A percentile compares a stretch with the other conserved stretches of the same genome.
phyloP scores from a whole-genome alignment of 345 rosid species.

The Heritiera fomes region DNA sequence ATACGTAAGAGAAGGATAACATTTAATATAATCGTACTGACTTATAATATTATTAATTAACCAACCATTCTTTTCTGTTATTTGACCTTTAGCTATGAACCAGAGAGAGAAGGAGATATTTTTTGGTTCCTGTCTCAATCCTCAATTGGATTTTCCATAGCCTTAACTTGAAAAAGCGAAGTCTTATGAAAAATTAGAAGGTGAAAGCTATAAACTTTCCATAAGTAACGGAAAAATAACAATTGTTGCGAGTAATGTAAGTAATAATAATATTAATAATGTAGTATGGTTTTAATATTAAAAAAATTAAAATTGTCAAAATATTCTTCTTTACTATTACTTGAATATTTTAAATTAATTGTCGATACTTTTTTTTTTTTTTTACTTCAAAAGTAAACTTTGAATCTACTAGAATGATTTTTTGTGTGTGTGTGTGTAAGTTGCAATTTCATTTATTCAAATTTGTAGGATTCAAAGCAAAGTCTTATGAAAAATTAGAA shows the following conservation, averaged over 20 bases:
- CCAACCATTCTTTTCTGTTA: background rate
- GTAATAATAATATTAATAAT: too few relatives aligned
- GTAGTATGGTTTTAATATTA: too few relatives aligned
- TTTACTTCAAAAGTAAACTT: too few relatives aligned
- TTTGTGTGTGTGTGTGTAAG: too few relatives aligned
- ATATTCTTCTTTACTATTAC: too few relatives aligned
- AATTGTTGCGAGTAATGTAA: background rate
- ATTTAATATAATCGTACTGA: background rate
- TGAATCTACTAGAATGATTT: too few relatives aligned
- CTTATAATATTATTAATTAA: background rate
- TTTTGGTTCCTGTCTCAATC: background rate
- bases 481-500: background rate
- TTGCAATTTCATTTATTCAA: too few relatives aligned
- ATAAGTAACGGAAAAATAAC: background rate
- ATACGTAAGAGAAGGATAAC: background rate
- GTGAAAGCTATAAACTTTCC: background rate
- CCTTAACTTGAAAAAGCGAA: background rate
- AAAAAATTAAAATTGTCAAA: too few relatives aligned
- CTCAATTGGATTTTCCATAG: background rate
- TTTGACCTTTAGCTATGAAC: background rate
- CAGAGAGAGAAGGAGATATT: background rate
- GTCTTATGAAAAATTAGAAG: background rate
- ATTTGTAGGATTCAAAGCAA: background rate
- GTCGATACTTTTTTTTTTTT: too few relatives aligned
- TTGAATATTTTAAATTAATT: too few relatives aligned